phyloP scores from a whole-genome alignment of 2,329 filamentous ascomycete genomes.

The Colletotrichum sojae region DNA sequence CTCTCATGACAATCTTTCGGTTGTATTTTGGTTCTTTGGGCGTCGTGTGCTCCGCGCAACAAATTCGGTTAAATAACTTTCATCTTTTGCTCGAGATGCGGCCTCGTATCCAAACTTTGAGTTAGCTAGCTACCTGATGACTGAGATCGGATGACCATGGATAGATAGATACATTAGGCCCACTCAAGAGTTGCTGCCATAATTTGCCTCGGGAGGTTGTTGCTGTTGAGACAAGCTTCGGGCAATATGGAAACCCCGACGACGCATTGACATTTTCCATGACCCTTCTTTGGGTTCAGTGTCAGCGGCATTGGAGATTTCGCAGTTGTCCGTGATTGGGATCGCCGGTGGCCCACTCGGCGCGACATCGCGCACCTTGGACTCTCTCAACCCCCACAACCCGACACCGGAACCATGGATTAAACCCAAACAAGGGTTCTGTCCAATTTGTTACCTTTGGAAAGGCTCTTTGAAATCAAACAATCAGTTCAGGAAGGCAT shows the following conservation, averaged over 20 bases:
- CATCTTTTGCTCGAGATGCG: no score
- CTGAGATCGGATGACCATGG: background rate
- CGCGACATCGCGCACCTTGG: background rate
- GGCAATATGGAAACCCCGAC: background rate
- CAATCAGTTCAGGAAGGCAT: background rate
- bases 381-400: background rate
- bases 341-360: background rate
- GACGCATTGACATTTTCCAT: background rate
- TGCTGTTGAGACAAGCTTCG: background rate
- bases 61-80: background rate
- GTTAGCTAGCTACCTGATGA: no score
- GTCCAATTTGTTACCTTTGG: no score
- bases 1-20: no score
- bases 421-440: no score
- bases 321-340: slow-evolving; percentile 1
- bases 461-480: no score
- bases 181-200: background rate
- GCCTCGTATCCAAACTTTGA: no score
- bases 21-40: background rate
- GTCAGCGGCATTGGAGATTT: background rate
- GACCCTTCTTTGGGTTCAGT: background rate
- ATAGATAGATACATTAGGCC: background rate
- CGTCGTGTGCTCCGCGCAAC: background rate
- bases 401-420: no score
- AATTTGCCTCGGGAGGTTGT: background rate